Evolutionary conservation across 1,284 basidiomycete genomes (phyloP).

Genomic region (Trichosporon asahii): DNA sequence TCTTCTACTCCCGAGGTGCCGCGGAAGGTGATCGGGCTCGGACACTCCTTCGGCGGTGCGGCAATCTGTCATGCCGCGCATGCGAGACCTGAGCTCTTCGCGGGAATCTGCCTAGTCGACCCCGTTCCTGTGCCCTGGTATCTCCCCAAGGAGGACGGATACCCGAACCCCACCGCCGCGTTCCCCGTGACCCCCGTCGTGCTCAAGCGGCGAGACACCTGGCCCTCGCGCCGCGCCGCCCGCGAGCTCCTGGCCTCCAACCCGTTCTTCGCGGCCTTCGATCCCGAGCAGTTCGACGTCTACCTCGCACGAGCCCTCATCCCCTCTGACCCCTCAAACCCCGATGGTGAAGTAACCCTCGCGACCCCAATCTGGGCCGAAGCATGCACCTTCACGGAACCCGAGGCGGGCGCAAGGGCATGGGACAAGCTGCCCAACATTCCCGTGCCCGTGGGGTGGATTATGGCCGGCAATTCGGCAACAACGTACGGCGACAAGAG

Average conservation of each 20-base stretch:
- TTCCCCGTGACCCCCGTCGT: constrained; percentile 6
- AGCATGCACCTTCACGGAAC: constrained; percentile 36
- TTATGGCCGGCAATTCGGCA: constrained; percentile 26
- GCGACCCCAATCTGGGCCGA: constrained; percentile 40
- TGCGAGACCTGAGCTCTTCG: constrained; percentile 66
- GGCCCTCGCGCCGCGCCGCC: constrained; percentile 15
- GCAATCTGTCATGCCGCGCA: constrained; percentile 57
- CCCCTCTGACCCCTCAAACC: constrained; percentile 27
- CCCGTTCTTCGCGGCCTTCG: constrained; percentile 42
- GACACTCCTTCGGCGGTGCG: constrained; percentile 17
- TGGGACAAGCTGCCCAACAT: constrained; percentile 38
- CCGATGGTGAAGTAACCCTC: constrained; percentile 31
- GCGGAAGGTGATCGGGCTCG: constrained; percentile 12
- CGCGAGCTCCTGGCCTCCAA: constrained; percentile 35
- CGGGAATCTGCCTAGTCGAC: constrained; percentile 73
- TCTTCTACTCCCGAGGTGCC: constrained; percentile 43
- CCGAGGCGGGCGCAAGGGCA: constrained; percentile 29
- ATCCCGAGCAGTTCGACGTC: constrained; percentile 62
- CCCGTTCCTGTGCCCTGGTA: constrained; percentile 52
- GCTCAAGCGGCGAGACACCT: constrained; percentile 12
- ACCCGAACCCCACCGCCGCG: constrained; percentile 34
- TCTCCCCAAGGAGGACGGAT: not conserved
- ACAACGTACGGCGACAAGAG: constrained; percentile 33
- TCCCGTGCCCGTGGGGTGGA: constrained; percentile 34
- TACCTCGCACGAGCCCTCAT: constrained; percentile 65